Conservation (phyloP, 257 asterid species). For the Solanum raphanifolium region DNA sequence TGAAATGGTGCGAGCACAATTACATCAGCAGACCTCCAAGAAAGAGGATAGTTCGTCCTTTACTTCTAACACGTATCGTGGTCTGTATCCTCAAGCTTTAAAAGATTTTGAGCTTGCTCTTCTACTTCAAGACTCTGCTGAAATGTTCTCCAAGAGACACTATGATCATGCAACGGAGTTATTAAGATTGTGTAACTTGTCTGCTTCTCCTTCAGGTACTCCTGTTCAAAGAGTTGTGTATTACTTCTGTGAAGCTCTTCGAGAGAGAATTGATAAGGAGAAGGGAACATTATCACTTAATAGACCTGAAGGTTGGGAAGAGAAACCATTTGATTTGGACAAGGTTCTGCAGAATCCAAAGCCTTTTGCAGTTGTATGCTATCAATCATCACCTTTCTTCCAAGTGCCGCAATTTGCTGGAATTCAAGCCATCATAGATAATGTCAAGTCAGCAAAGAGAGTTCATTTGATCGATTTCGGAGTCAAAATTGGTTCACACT, state of each 20-base stretch:
- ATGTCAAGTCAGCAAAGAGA: conserved; percentile 18
- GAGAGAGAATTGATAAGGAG: conserved; percentile 15
- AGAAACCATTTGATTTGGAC: conserved; percentile 6
- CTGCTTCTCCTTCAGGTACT: conserved; percentile 13
- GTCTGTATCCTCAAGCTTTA: not conserved
- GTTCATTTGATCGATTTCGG: conserved; percentile 34
- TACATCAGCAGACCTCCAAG: not conserved
- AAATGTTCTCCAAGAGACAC: conserved; percentile 9
- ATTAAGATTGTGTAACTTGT: conserved; percentile 5
- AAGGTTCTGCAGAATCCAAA: not conserved
- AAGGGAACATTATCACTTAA: not conserved
- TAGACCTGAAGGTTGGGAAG: not conserved
- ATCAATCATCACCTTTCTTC: conserved; percentile 10
- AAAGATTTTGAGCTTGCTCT: conserved; percentile 18
- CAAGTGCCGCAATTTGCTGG: conserved; percentile 23
- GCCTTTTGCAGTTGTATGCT: not conserved
- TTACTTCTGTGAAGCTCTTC: conserved; percentile 21
- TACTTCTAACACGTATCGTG: not conserved
- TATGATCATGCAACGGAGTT: conserved; percentile 15
- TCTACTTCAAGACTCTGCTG: conserved; percentile 16
- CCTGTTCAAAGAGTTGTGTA: conserved; percentile 18
- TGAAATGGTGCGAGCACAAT: conserved; percentile 11
- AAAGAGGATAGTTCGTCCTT: not conserved
- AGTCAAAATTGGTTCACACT: conserved; percentile 19
- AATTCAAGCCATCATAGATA: conserved; percentile 29